Base-by-base conservation (phyloP, 1,139 yeast species). In the Tardiomyces depauwii region DNA sequence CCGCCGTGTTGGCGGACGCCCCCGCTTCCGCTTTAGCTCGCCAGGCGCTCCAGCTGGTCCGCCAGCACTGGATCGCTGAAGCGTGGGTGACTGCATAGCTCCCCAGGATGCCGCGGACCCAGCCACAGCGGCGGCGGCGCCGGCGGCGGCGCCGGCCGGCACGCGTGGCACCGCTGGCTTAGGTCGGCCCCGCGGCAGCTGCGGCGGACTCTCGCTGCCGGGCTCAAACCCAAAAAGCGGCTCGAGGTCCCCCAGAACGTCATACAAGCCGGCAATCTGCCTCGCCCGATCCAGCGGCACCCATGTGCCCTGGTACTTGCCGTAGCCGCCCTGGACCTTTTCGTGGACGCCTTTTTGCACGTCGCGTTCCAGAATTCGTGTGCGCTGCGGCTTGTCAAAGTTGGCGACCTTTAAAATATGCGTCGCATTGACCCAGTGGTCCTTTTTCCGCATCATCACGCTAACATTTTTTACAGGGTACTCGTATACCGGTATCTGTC, bases 221-320 rank as follows among this genome's bases (percentile, higher is more conserved):
- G 65, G 65, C 11, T 49, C 52, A 51, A 58, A 68, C 36, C 57
- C 82, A 55, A 91, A 82, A 13, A 91, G 70, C 0, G 93, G 87
- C 45, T 68, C 67, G 47, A 91, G 67, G 23, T 75, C 71, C 2
- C 77, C 83, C 49, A 72, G 73, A 1, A 89, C 96, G 1, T 76
- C 81, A 58, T 85, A 89, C 56, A 79, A 80, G 44, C 68, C 70
- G 2, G 96, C 95, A 41, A 72, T 65, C 40, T 67, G 70, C 23
- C 65, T 61, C 0, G 86, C 86, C 30, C 82, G 66, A 19, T 55
- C 63, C 41, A 55, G 58, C 0, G 96, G 94, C 19, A 88, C 82
- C 87, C 96, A 91, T 0, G 96, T 86, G 1, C 97, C 97, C 65
- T 89, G 96, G 62, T 85, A 86, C 60, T 87, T 83, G 13, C 96